Base-by-base conservation (phyloP, 2,329 filamentous ascomycete species). In the Paracoccidioides lutzii region DNA sequence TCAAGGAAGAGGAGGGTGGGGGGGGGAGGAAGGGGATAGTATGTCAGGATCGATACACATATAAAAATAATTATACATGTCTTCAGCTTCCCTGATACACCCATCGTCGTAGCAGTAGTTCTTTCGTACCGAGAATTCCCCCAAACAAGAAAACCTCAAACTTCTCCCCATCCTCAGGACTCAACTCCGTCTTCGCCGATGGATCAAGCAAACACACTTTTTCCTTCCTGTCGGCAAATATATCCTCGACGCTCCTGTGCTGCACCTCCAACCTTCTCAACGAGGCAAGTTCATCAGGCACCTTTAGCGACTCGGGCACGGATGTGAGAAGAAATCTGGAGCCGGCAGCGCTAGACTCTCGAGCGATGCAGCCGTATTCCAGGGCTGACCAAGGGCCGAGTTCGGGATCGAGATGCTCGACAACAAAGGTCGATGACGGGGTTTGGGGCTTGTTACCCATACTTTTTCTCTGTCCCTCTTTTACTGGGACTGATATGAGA, bases 101-200 rank as follows among this genome's bases (percentile, higher is more conserved):
- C 28, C 28, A 46, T n/a, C 40, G 15, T n/a, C 12, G 14, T 41
- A 41, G 14, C 40, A 33, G 9, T 51, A 40, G 22, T 7, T 37
- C 62, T 35, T 33, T 51, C 75, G 66, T 76, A 93, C 90, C 93
- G 59, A 98, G 75, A 65, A 98, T 98, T 12, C 93, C 93, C 48
- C 93, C 93, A 73, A 98, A 98, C 48, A 98, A 74, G 68, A 97
- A 98, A 8, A 88, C 85, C 65, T 95, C 88, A 71, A 98, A 98
- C 2, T 70, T 74, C 38, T 87, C 81, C 28, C 83, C 88, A 73
- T 98, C 93, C 57, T 86, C 83, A 0, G 93, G 93, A 50, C 79
- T 81, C 64, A 98, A 72, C 66, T 98, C 93, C 66, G 84, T 82
- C 59, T 80, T 78, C 4, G 90, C 93, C 45, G 87, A 78, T 1